Base-by-base conservation (phyloP, 495 filamentous ascomycete genomes). In the Neurospora sp. region DNA sequence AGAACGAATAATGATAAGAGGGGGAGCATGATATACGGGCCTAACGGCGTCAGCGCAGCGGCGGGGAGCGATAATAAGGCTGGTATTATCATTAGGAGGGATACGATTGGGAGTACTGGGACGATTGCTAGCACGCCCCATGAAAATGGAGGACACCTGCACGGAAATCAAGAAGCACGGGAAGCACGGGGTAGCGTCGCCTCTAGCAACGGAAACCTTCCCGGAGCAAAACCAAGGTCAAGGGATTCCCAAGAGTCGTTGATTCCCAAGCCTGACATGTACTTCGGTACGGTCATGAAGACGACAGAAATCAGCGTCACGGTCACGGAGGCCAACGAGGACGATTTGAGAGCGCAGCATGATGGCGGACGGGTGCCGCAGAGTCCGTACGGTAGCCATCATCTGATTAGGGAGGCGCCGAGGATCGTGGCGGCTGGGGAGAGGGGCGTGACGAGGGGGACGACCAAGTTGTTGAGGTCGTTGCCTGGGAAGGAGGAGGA, bases 301-400 rank as follows among this genome's bases (percentile, higher is more conserved):
- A 81, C 79, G 1, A 81, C 78, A 44, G 76, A 73, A n/a, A 76
- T 81, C 46, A 40, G 76, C 22, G 74, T 81, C 9, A 79, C 78
- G 4, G 75, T 78, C 12, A 71, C 75, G 2, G 12, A 66, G 1
- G 74, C 70, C 11, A 31, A 12, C 27, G 69, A 69, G 1, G 22
- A 16, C 1, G 40, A 41, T 0, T 6, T 44, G 2, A 5, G 41
- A 20, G 70, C 70, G 70, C 42, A 71, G 22, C 18, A 37, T 59
- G 12, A 35, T 59, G 20, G 70, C 14, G 22, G 48, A 27, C 8
- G 70, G 16, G 22, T 35, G 16, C 22, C 41, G 70, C 38, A 71
- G n/a, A 61, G 31, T 22, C 41, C 40, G 42, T n/a, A 18, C 3
- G 48, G 20, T 46, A 5, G 2, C 7, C 48, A 18, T 61, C 14